phyloP scores from a whole-genome alignment of 495 filamentous ascomycete genomes.

The Coniosporium apollinis region DNA sequence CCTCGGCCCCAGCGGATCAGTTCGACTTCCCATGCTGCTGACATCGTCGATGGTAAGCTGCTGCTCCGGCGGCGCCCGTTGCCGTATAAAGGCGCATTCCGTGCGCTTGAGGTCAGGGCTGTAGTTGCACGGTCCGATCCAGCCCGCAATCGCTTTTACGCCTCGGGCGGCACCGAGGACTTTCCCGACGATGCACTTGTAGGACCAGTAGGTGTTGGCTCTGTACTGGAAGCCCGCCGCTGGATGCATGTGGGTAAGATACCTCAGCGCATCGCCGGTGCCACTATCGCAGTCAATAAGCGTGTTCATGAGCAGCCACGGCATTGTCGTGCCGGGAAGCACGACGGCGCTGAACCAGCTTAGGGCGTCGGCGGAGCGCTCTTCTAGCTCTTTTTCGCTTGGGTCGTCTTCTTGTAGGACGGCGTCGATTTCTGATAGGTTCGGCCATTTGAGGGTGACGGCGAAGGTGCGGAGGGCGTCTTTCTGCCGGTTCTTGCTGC shows the following conservation, averaged over 20 bases:
- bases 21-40: slow-evolving; percentile 39
- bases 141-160: slow-evolving; percentile 27
- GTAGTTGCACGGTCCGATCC: slow-evolving; percentile 51
- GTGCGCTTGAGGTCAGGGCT: slow-evolving; percentile 41
- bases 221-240: slow-evolving; percentile 57
- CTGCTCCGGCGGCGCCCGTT: slow-evolving; percentile 29
- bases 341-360: slow-evolving; percentile 57
- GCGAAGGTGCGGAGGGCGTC: slow-evolving; percentile 48
- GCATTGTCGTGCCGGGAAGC: slow-evolving; percentile 49
- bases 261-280: slow-evolving; percentile 37
- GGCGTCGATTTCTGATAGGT: slow-evolving; percentile 42
- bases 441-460: slow-evolving; percentile 56
- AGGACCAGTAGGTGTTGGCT: slow-evolving; percentile 53
- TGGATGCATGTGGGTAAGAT: slow-evolving; percentile 43
- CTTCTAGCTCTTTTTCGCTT: slow-evolving; percentile 34
- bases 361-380: slow-evolving; percentile 46
- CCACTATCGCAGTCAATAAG: slow-evolving; percentile 54
- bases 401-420: slow-evolving; percentile 38
- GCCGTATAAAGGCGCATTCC: slow-evolving; percentile 44
- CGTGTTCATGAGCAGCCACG: slow-evolving; percentile 56
- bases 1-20: slow-evolving; percentile 44
- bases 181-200: slow-evolving; percentile 51
- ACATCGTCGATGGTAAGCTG: slow-evolving; percentile 36
- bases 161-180: slow-evolving; percentile 36
- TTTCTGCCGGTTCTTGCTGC: slow-evolving; percentile 45